Percentiles rank a stretch among this genome's conserved stretches.
These are phyloP conservation scores for Fomitopsis betulina DNA, from an alignment of 1,284 basidiomycete species.

Conservation along the genomic window DNA sequence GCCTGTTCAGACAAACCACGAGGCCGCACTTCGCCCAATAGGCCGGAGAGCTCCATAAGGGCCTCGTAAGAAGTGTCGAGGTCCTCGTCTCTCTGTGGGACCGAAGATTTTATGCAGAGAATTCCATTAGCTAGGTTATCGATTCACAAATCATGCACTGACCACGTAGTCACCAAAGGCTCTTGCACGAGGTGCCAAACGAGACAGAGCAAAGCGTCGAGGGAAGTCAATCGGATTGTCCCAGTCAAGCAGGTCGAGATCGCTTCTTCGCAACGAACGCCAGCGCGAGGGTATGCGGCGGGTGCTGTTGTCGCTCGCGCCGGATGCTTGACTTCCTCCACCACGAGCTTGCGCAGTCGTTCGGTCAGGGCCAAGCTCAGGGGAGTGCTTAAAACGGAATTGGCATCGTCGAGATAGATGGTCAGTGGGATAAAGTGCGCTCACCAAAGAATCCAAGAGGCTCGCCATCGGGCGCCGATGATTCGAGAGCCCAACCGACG, in stretches of 20 bases:
- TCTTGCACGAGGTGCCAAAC: slow-evolving; percentile 16
- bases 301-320: not conserved
- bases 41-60: slow-evolving; percentile 49
- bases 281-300: not conserved
- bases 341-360: not conserved
- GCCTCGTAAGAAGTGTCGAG: slow-evolving; percentile 70
- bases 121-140: not conserved
- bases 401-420: not conserved
- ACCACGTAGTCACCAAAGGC: slow-evolving; percentile 61
- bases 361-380: not conserved
- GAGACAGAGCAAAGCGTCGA: not conserved
- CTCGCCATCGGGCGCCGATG: not conserved
- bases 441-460: not conserved
- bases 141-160: slow-evolving; percentile 16
- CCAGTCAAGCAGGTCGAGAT: not conserved
- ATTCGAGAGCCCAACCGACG: not conserved
- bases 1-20: slow-evolving; percentile 56
- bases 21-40: slow-evolving; percentile 61
- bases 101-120: not conserved
- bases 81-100: slow-evolving; percentile 59
- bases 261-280: not conserved
- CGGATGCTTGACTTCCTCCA: not conserved
- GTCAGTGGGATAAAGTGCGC: not conserved
- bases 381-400: not conserved
- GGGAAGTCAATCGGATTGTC: slow-evolving; percentile 8